A percentile compares a stretch with the other conserved stretches of the same genome.
Conservation (phyloP, 1,284 basidiomycete species). For the Ceratorhiza oryzae-sativae region DNA sequence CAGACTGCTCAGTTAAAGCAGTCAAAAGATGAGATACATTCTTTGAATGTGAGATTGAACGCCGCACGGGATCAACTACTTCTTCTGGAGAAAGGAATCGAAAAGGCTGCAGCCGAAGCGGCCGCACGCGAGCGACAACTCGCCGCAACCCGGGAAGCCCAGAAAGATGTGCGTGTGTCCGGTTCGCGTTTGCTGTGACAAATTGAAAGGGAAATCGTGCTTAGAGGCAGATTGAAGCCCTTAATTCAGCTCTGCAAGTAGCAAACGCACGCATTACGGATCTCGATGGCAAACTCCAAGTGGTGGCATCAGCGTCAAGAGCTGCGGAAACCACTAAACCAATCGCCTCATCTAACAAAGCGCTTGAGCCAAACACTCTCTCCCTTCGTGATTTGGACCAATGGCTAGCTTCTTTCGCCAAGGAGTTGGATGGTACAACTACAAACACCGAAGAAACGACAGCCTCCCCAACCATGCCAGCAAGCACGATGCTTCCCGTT, state of each 20-base stretch:
- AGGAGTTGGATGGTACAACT: not conserved
- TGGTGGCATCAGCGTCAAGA: not conserved
- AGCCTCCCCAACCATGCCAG: not conserved
- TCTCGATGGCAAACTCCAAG: slow-evolving; percentile 4
- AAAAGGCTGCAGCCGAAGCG: not conserved
- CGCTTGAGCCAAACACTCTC: not conserved
- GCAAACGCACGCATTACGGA: slow-evolving; percentile 16
- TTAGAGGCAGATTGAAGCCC: slow-evolving; percentile 10
- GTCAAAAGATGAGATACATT: not conserved
- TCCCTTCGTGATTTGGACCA: not conserved
- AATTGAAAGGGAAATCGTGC: not conserved
- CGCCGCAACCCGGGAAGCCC: not conserved
- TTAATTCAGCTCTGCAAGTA: not conserved
- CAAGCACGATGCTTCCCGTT: too few relatives aligned
- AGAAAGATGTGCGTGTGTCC: slow-evolving; percentile 10
- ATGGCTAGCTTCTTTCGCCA: not conserved
- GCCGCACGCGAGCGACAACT: slow-evolving; percentile 1
- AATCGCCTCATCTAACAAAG: not conserved
- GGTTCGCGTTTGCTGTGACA: not conserved
- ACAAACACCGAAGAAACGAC: not conserved
- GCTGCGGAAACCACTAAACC: not conserved
- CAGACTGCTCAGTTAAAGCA: slow-evolving; percentile 10
- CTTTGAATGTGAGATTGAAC: slow-evolving; percentile 12
- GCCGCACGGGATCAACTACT: slow-evolving; percentile 28
- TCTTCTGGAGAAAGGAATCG: slow-evolving; percentile 11